Evolutionary conservation across 176 grass and related monocot genomes (phyloP), one percentile per base, ranked within the genome.

Genomic region (Urochloa ruziziensis): DNA sequence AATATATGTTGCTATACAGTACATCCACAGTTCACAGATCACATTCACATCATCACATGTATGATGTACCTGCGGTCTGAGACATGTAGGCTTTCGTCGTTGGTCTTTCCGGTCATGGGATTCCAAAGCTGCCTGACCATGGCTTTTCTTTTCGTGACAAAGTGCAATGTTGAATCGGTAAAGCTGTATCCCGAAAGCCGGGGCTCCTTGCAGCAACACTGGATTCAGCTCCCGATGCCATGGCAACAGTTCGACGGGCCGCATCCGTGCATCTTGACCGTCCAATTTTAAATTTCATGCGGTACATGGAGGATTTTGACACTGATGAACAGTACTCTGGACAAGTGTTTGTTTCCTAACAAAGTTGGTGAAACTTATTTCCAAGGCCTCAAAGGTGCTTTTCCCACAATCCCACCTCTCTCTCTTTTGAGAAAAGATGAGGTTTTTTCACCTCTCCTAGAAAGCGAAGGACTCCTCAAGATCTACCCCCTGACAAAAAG

Each of bases 111-210:
- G 44, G 30, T 21, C 89, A 83, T 83, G 80, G 80, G 89, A 90
- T 90, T 54, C 89, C 89, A 87, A 90, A 90, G 89, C 36, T 67
- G 61, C 80, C 19, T 83, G 10, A 9, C 58, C 59, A 34, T 53
- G 37, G 56, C 21, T 70, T 69, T 88, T 62, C 34, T n/a, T 16
- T 2, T 24, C 5, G 43, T 42, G 36, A 1, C 40, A 83, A 87
- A 90, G 89, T 52, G 30, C 73, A 61, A 12, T 17, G 74, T 62
- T 61, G 84, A 74, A 53, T 86, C 84, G 73, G 67, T 58, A 83
- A 87, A 86, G 84, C 15, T 35, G 74, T 28, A n/a, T 52, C 44
- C 66, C 59, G 32, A 90, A 90, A 90, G 84, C 37, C 24, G 25
- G 63, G 73, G 63, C 67, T 62, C 73, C 79, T 70, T 80, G 67